A percentile compares a stretch with the other conserved stretches of the same genome.
Evolutionary conservation across 441 rosid genomes (phyloP).

Genomic region (Populus hybrid): DNA sequence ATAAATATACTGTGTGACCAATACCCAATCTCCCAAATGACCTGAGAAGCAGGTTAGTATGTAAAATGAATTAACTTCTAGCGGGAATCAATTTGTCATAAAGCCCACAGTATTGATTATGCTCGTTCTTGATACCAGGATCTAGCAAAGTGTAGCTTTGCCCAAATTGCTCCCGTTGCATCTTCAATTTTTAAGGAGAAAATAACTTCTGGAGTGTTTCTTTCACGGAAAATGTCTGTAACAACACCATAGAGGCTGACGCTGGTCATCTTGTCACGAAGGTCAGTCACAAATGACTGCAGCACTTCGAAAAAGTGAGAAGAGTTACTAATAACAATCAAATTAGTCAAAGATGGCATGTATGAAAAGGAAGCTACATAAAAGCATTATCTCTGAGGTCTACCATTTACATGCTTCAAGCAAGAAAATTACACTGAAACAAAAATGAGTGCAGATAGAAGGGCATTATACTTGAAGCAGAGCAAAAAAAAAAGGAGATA

Average conservation of each 20-base stretch:
- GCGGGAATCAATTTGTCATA: background rate
- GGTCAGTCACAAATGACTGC: conserved; percentile 68
- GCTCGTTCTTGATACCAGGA: conserved; percentile 51
- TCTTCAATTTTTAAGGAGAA: conserved; percentile 73
- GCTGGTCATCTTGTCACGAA: conserved; percentile 75
- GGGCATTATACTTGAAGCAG: background rate
- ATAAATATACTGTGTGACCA: conserved; percentile 68
- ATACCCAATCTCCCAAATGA: conserved; percentile 72
- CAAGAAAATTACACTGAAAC: background rate
- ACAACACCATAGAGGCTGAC: conserved; percentile 83
- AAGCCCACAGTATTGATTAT: background rate
- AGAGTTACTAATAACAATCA: conserved; percentile 10
- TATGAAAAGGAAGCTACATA: background rate
- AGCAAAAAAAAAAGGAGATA: background rate
- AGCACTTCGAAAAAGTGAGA: conserved; percentile 39
- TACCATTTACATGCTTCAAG: background rate
- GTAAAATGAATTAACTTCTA: background rate
- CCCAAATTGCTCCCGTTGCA: conserved; percentile 64
- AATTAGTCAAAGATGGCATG: background rate
- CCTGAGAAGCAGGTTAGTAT: conserved; percentile 41
- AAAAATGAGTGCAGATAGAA: background rate
- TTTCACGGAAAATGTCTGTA: conserved; percentile 44
- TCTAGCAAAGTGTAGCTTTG: conserved; percentile 65
- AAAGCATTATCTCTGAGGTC: background rate
- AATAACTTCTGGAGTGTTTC: conserved; percentile 33